Base-by-base conservation (phyloP, 2,329 filamentous ascomycete species). In the Epichloe gansuensis region DNA sequence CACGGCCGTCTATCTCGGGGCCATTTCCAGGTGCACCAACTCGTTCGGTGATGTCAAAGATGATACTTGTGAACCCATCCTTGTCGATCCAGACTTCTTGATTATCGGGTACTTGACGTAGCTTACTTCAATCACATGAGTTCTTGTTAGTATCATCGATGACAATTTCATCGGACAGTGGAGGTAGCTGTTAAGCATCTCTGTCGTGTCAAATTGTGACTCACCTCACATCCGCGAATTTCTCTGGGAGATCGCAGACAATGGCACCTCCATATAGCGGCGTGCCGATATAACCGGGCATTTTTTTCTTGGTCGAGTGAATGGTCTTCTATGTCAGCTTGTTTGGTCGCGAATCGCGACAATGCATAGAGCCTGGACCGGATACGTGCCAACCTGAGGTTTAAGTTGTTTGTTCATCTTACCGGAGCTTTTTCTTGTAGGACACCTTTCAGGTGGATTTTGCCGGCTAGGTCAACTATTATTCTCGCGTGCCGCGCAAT, bases 61-160 rank as follows among this genome's bases (percentile, higher is more conserved):
- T 91, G 66, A 95, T 83, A 69, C 81, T 90, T 3, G 88, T 88
- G 67, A 91, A 91, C 48, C 89, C 90, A 57, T 86, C 78, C 58
- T 80, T 77, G 65, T 94, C 89, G 63, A 96, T 84, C 72, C 83
- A 95, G 60, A 96, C 86, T 74, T 96, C 91, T 72, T 97, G 91
- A 68, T 94, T 87, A 66, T 91, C 85, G 49, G 86, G 86, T 5
- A 91, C 82, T 69, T 89, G 79, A 57, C 86, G 82, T 60, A 90
- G 77, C 52, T 78, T 77, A 71, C 85, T 88, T 50, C 4, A 44
- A 56, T 50, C 46, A 39, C 3, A 41, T 46, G 8, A 34, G 35
- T 42, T 13, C 42, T 35, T 48, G 41, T 50, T 43, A 50, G 41
- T 31, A 28, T 28, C 34, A 17, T 17, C 23, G n/a, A n/a, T 8